Conservation (phyloP, 192 early-diverging fungal genomes). For the Podochytrium sp. region DNA sequence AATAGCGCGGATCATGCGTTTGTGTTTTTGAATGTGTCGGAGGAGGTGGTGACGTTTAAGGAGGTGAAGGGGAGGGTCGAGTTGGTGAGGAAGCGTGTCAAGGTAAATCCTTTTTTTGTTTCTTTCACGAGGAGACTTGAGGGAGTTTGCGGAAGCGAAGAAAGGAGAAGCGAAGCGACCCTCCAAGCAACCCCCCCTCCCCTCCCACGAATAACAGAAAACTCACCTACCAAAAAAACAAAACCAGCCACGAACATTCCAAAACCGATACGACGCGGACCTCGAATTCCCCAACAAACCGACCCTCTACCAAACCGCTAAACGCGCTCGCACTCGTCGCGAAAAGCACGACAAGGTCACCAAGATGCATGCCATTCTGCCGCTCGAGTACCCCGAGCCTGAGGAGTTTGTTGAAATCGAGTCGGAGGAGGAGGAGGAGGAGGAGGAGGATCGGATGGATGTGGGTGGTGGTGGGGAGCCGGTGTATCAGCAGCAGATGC, state of each 20-base stretch:
- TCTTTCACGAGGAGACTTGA: not conserved
- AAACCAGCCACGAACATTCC: not conserved
- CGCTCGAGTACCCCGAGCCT: slow-evolving; percentile 1
- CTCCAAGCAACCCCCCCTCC: not conserved
- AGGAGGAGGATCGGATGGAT: not conserved
- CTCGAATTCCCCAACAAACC: not conserved
- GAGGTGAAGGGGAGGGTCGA: slow-evolving; percentile 12
- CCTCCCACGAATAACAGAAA: too few species aligned
- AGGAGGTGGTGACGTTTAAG: slow-evolving; percentile 27
- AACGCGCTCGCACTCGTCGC: not conserved
- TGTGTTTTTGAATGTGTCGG: slow-evolving; percentile 19
- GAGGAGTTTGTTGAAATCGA: not conserved
- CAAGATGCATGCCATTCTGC: slow-evolving; percentile 15
- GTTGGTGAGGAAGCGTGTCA: slow-evolving; percentile 15
- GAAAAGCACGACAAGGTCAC: not conserved
- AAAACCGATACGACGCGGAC: not conserved
- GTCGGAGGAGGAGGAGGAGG: not conserved
- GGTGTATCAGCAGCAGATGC: not conserved
- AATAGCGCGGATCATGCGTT: not conserved
- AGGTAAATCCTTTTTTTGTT: slow-evolving; percentile 12
- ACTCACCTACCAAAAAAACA: too few species aligned
- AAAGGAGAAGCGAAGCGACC: not conserved
- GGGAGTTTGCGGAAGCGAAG: too few species aligned
- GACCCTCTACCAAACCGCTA: not conserved
- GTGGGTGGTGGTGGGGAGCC: not conserved